Conservation (phyloP, 208 protist species). For the Acanthamoeba royreba region DNA sequence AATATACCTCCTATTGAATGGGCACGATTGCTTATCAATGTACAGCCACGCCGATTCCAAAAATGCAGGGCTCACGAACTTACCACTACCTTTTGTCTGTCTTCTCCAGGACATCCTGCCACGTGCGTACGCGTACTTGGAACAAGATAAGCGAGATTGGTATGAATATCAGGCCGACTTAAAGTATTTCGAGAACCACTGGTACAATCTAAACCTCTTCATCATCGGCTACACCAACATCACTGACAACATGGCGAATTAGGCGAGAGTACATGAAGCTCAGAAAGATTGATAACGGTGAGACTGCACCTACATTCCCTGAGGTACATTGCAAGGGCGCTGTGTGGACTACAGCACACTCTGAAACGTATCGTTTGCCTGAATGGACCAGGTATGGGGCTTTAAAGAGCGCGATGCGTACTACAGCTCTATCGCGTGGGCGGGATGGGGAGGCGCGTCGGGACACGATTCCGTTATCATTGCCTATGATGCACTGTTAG, state of each 20-base stretch:
- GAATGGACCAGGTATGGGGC: neutral
- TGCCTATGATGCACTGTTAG: constrained; percentile 58
- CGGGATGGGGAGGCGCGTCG: constrained; percentile 50
- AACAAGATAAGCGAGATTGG: neutral
- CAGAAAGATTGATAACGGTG: neutral
- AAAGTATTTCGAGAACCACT: neutral
- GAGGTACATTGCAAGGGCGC: neutral
- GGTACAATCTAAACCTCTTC: too few relatives aligned
- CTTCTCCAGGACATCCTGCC: constrained; percentile 20
- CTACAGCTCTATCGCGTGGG: constrained; percentile 43
- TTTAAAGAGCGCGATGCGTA: constrained; percentile 14
- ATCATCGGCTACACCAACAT: too few relatives aligned
- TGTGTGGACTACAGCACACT: neutral
- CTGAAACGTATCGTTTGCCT: constrained; percentile 20
- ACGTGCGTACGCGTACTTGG: constrained; percentile 38
- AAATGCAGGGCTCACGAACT: too few relatives aligned
- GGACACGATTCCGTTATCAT: constrained; percentile 55
- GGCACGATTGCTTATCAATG: neutral
- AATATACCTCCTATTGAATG: constrained; percentile 9
- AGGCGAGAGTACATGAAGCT: constrained; percentile 36
- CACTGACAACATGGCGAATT: too few relatives aligned
- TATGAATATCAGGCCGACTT: neutral
- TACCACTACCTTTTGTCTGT: neutral
- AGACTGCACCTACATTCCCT: neutral
- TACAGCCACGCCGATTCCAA: neutral